Conservation (phyloP, 2,329 filamentous ascomycete genomes). For the Fusarium liriodendri region DNA sequence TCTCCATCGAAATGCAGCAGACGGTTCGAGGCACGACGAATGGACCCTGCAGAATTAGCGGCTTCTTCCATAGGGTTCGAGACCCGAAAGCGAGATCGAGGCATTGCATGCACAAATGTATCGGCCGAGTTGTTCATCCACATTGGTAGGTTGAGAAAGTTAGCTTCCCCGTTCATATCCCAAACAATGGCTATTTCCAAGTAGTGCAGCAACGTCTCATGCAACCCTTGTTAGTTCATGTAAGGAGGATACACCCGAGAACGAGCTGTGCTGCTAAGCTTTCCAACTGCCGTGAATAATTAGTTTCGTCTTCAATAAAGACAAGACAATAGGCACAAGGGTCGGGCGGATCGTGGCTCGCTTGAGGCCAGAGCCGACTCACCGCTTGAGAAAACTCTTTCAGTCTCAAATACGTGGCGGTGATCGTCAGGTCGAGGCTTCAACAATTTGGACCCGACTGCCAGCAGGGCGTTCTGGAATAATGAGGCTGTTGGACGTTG, state of each 20-base stretch:
- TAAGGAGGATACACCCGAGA: not conserved
- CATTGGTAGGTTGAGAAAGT: not conserved
- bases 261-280: not conserved
- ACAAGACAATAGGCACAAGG: not conserved
- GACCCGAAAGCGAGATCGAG: not conserved
- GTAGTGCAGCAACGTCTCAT: not conserved
- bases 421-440: not conserved
- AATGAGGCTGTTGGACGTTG: slow-evolving; percentile 1
- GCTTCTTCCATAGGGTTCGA: not conserved
- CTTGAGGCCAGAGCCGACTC: not conserved
- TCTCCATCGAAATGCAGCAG: slow-evolving; percentile 24
- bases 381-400: not conserved
- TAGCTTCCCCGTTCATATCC: not conserved
- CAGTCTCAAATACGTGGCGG: not conserved
- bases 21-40: not conserved
- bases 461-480: slow-evolving; percentile 28
- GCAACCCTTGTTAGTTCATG: not conserved
- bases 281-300: not conserved
- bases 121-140: slow-evolving; percentile 11
- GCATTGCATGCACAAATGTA: not conserved
- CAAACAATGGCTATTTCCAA: not conserved
- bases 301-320: not conserved
- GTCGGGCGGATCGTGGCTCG: not conserved
- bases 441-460: slow-evolving; percentile 21
- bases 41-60: not conserved